Base-by-base conservation (phyloP, 768 basidiomycete species). In the Naganishia vishniacii region DNA sequence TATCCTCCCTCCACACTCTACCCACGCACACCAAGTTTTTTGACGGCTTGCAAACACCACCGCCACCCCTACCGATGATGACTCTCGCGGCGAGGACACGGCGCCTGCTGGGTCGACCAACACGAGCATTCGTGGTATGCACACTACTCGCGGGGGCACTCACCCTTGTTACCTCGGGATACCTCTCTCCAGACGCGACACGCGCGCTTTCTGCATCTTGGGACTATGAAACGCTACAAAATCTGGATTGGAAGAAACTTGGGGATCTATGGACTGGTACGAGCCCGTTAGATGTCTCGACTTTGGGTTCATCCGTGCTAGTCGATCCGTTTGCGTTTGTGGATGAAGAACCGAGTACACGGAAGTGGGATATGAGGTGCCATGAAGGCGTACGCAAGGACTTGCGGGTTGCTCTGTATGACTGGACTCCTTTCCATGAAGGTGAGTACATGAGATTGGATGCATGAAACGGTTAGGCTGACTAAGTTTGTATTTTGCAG, bases 351-450 rank as follows among this genome's bases (percentile, higher is more conserved):
- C 28, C 23, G 31, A 32, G 20, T 28, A 40, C 32, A 34, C 42
- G 9, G 9, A 13, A 37, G 18, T 13, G 53, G 34, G 53, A 37
- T 32, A 56, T 56, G 53, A 23, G 7, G 20, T 56, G 53, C 26
- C 53, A 37, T 4, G 34, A 56, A 25, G 53, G 34, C 9, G 37
- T 56, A 1, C 28, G 32, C 9, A 37, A 29, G 16, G 23, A 16
- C 20, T 13, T 56, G 16, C 53, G 53, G 1, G 53, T 56, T 4
- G 53, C 53, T 25, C 32, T 56, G 15, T 56, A 56, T 41, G 53
- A 56, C 26, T 56, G n/a, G 1, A 56, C 53, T 5, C 53, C 53
- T 25, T 56, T 56, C 31, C 53, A 56, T 40, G 53, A 56, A 41
- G 53, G 53, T 56, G 37, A 56, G 37, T 56, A 37, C 31, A 23